Conservation (phyloP, 768 basidiomycete genomes). For the Suillus luteus region DNA sequence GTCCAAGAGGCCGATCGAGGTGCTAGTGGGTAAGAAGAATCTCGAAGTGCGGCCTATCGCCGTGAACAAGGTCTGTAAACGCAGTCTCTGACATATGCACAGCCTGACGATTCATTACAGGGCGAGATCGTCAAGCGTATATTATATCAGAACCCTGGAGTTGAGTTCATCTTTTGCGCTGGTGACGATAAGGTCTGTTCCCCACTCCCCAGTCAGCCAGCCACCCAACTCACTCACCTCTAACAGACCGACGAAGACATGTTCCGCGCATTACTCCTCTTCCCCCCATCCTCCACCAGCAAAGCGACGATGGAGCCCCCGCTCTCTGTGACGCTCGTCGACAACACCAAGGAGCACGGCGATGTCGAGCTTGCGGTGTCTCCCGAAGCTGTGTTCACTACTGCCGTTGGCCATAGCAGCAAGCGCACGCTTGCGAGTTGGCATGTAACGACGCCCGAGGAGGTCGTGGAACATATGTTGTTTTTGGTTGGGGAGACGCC, state of each 20-base stretch:
- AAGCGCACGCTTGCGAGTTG: slow-evolving; percentile 90
- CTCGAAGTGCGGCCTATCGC: slow-evolving; percentile 94
- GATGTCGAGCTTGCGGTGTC: slow-evolving; percentile 63
- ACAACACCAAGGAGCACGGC: slow-evolving; percentile 21
- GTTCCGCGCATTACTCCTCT: slow-evolving; percentile 86
- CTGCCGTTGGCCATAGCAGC: slow-evolving; percentile 86
- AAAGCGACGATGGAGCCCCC: slow-evolving; percentile 58
- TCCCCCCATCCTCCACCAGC: slow-evolving; percentile 40
- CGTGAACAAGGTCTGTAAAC: slow-evolving; percentile 74
- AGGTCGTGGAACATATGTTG: slow-evolving; percentile 82
- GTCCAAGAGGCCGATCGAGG: slow-evolving; percentile 93
- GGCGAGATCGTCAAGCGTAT: slow-evolving; percentile 98
- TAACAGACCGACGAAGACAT: slow-evolving; percentile 95
- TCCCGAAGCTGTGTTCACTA: slow-evolving; percentile 82
- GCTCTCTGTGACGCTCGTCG: slow-evolving; percentile 46
- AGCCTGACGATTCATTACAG: slow-evolving; percentile 25
- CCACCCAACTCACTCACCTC: background rate
- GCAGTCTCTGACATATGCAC: background rate
- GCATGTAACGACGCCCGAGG: slow-evolving; percentile 89
- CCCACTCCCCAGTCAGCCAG: background rate
- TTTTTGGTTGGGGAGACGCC: slow-evolving; percentile 49
- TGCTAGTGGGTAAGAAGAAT: slow-evolving; percentile 98
- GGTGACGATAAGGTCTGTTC: slow-evolving; percentile 89
- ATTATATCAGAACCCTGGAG: slow-evolving; percentile 89
- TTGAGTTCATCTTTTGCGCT: slow-evolving; percentile 96